Evolutionary conservation across 768 basidiomycete genomes (phyloP).

Genomic region (Rhizopogon roseolus): DNA sequence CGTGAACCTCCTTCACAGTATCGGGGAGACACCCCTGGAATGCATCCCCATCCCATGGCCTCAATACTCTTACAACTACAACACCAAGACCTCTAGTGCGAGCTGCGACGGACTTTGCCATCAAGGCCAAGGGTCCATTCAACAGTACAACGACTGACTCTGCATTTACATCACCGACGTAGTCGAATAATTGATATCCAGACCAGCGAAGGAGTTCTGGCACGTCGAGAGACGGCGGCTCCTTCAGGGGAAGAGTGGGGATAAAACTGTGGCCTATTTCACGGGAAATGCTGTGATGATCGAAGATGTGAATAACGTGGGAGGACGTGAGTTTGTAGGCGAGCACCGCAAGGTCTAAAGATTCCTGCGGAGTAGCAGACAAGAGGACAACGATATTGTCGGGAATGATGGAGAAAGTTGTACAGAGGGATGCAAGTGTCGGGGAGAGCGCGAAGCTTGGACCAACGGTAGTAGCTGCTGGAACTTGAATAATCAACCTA

Average conservation of each 20-base stretch:
- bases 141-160: slow-evolving; percentile 62
- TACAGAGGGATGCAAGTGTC: slow-evolving; percentile 65
- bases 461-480: slow-evolving; percentile 62
- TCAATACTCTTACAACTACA: slow-evolving; percentile 71
- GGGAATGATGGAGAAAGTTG: slow-evolving; percentile 56
- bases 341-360: slow-evolving; percentile 69
- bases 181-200: slow-evolving; percentile 77
- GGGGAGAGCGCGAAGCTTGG: slow-evolving; percentile 69
- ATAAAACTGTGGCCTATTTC: slow-evolving; percentile 60
- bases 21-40: slow-evolving; percentile 57
- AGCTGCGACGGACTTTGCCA: slow-evolving; percentile 47
- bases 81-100: slow-evolving; percentile 51
- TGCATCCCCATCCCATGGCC: slow-evolving; percentile 75
- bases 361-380: slow-evolving; percentile 81
- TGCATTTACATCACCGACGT: slow-evolving; percentile 61
- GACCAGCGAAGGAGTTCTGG: slow-evolving; percentile 46
- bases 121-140: slow-evolving; percentile 74
- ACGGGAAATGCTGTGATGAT: slow-evolving; percentile 75
- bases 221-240: slow-evolving; percentile 28
- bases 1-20: slow-evolving; percentile 55
- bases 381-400: slow-evolving; percentile 68
- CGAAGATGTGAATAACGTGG: slow-evolving; percentile 88
- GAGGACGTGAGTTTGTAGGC: slow-evolving; percentile 63
- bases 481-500: slow-evolving; percentile 80
- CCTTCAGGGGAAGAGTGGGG: slow-evolving; percentile 31